Percentiles rank a stretch among this genome's conserved stretches.
Evolutionary conservation across 106 monocot species (phyloP).

Genomic region (Acorus calamus): DNA sequence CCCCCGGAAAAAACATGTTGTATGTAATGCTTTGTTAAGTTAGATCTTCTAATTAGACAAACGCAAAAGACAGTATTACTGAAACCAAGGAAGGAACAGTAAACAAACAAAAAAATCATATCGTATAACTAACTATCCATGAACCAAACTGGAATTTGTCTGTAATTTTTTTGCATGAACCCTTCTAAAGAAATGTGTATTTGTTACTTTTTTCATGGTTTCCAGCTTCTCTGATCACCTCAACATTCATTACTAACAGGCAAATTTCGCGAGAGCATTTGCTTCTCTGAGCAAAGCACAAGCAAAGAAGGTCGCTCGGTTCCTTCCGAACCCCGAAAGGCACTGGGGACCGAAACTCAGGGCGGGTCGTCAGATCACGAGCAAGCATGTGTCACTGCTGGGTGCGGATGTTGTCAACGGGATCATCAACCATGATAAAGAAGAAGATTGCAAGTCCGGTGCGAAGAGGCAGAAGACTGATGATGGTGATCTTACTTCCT

Average conservation of each 20-base stretch:
- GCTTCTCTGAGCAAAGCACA: constrained; percentile 69
- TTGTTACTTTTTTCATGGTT: neutral
- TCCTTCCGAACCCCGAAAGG: constrained; percentile 73
- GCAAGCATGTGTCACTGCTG: constrained; percentile 66
- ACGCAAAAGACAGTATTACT: no score
- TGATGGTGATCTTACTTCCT: no score
- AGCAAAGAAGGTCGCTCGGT: constrained; percentile 67
- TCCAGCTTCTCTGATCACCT: neutral
- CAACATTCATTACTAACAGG: constrained; percentile 23
- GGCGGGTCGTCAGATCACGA: constrained; percentile 74
- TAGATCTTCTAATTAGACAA: no score
- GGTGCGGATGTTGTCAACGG: constrained; percentile 25
- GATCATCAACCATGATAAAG: constrained; percentile 4
- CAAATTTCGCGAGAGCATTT: constrained; percentile 62
- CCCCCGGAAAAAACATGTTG: no score
- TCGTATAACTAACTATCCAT: no score
- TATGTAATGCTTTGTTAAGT: no score
- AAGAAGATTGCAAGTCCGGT: neutral
- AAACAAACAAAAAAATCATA: no score
- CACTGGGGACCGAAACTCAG: constrained; percentile 85
- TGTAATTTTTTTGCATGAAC: no score
- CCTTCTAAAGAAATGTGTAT: no score
- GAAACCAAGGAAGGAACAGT: no score
- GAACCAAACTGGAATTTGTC: no score
- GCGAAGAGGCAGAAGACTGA: no score